Base-by-base conservation (phyloP, 108 stramenopile genomes). In the Schizochytrium sp. region DNA sequence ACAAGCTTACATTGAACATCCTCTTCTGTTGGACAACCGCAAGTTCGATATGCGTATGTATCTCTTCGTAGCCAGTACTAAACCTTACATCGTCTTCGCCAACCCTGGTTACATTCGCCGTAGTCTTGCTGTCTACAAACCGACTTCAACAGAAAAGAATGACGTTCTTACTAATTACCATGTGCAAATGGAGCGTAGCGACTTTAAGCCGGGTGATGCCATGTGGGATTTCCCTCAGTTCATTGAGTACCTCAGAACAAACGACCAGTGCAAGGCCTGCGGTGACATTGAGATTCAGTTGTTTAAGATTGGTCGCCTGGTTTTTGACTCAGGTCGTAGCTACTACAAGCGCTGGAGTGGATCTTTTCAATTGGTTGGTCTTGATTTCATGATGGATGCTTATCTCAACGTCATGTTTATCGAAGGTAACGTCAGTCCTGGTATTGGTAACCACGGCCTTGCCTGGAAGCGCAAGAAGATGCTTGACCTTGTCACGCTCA, bases 271-370 rank as follows among this genome's bases (percentile, higher is more conserved):
- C 53, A 53, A 38, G 45, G 76, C 76, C 5, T 83, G 76, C 53
- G 76, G 76, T 28, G 76, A 83, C 28, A 55, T 83, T 0, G 76
- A 83, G 3, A 83, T 83, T 5, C 76, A 83, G 76, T 53, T 83
- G 4, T 49, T 55, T 53, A 83, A 83, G 76, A 83, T 83, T 42
- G 47, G 17, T 38, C 47, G 76, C 13, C 76, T 83, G 2, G 76
- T 83, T 38, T 83, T 83, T 2, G 76, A 83, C 28, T 49, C 76
- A 5, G 76, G 76, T 5, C 47, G 76, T 38, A 49, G 50, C 50
- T 83, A 83, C 76, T 83, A 83, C 76, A 83, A 83, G 47, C 76
- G 76, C 5, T 83, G 76, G 76, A 55, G 50, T 40, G 76, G 76
- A 5, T 83, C 76, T 10, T 83, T 83, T 2, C 76, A 83, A 53